phyloP scores from a whole-genome alignment of 768 basidiomycete species.

The Xerocomellus chrysenteron region DNA sequence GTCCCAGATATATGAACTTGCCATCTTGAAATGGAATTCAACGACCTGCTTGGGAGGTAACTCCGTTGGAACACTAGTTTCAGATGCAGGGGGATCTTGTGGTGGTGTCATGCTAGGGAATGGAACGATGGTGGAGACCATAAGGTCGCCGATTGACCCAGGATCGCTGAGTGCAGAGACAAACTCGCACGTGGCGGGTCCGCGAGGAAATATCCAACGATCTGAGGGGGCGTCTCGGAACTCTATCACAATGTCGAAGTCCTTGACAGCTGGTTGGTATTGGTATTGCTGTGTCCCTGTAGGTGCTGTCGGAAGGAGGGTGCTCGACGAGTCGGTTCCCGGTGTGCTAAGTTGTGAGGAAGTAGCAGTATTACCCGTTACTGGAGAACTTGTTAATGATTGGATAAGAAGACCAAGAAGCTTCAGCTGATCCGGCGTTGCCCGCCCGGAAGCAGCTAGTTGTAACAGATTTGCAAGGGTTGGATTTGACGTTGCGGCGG shows the following conservation, averaged over 20 bases:
- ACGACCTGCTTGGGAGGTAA: slow-evolving; percentile 33
- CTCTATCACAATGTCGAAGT: slow-evolving; percentile 74
- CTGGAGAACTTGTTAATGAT: slow-evolving; percentile 45
- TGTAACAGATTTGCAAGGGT: slow-evolving; percentile 66
- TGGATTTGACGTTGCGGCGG: slow-evolving; percentile 65
- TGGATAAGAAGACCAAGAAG: slow-evolving; percentile 73
- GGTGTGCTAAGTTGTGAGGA: slow-evolving; percentile 5
- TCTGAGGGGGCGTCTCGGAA: slow-evolving; percentile 63
- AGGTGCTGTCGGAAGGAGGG: slow-evolving; percentile 13
- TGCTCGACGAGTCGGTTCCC: slow-evolving; percentile 9
- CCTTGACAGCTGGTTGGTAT: slow-evolving; percentile 40
- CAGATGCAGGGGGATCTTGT: slow-evolving; percentile 12
- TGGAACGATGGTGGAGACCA: slow-evolving; percentile 46
- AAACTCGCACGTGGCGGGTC: slow-evolving; percentile 51
- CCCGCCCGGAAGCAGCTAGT: slow-evolving; percentile 59
- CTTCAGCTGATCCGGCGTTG: slow-evolving; percentile 63
- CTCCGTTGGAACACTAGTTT: slow-evolving; percentile 10
- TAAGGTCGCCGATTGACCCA: slow-evolving; percentile 31
- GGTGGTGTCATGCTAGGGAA: slow-evolving; percentile 33
- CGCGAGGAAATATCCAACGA: slow-evolving; percentile 69
- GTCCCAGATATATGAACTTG: slow-evolving; percentile 54
- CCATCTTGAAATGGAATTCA: slow-evolving; percentile 49
- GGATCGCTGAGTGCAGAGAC: slow-evolving; percentile 13
- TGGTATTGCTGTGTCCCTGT: slow-evolving; percentile 22
- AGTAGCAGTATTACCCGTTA: background rate